Percentiles rank a stretch among this genome's conserved stretches.
These are phyloP conservation scores for Berkeleyomyces rouxiae DNA, from an alignment of 2,329 filamentous ascomycete genomes.

Conservation along the genomic window DNA sequence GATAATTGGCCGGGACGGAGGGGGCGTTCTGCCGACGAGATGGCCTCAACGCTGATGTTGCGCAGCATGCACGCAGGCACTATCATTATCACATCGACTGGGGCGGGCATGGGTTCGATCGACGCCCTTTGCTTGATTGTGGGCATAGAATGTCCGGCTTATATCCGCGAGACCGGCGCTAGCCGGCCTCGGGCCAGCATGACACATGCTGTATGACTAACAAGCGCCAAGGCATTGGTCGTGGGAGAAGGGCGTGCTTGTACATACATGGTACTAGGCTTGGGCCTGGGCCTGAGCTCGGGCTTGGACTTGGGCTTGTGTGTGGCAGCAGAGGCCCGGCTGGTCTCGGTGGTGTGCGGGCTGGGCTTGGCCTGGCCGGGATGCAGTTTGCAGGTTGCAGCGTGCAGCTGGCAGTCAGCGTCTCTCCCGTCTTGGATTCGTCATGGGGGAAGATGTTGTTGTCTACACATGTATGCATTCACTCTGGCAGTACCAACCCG, in stretches of 20 bases:
- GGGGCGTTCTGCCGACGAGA: background rate
- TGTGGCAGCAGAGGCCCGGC: no score
- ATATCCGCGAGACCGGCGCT: background rate
- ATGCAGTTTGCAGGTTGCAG: background rate
- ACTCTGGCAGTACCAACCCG: no score
- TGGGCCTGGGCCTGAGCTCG: no score
- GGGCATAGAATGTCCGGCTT: background rate
- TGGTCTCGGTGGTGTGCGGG: no score
- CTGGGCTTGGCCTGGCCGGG: no score
- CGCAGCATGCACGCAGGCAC: background rate
- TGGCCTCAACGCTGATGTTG: background rate
- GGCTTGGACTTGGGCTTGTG: no score
- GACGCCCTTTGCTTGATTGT: background rate
- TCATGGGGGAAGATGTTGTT: no score
- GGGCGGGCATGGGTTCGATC: background rate
- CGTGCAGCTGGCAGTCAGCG: background rate
- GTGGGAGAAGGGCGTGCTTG: background rate
- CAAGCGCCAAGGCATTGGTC: background rate
- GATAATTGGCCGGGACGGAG: background rate
- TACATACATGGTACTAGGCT: no score
- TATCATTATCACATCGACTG: background rate
- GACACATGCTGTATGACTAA: constrained; percentile 1
- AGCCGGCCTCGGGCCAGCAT: background rate
- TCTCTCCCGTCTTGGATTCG: no score
- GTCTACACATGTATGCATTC: no score